Conservation (phyloP, 257 asterid species). For the Solanum clarkiae region DNA sequence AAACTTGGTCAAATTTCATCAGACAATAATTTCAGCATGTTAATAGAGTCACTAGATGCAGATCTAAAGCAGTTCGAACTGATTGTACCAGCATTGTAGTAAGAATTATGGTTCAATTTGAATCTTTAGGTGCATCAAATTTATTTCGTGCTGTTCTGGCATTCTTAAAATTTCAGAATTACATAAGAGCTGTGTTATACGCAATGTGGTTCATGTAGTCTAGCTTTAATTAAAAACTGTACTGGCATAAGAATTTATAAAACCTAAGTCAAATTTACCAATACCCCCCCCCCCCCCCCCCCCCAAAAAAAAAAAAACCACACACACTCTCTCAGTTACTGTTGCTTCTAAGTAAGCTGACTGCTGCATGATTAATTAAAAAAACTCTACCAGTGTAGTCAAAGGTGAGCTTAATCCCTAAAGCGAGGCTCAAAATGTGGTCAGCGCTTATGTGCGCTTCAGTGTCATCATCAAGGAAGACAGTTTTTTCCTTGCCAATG, state of each 20-base stretch:
- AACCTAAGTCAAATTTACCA: not conserved
- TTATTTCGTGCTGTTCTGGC: not conserved
- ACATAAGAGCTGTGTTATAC: not conserved
- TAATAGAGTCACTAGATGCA: not conserved
- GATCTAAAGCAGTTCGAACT: not conserved
- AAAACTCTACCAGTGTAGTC: not conserved
- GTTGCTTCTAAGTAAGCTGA: not conserved
- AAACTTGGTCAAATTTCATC: not conserved
- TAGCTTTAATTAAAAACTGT: not conserved
- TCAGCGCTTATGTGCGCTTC: too few species aligned
- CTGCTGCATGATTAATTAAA: not conserved
- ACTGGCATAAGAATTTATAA: not conserved
- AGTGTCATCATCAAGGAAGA: too few species aligned
- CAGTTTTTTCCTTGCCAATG: too few species aligned
- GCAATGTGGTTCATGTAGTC: not conserved
- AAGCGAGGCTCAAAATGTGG: too few species aligned
- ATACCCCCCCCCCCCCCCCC: not conserved
- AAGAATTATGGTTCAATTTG: not conserved
- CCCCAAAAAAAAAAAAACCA: not conserved
- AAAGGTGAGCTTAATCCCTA: too few species aligned
- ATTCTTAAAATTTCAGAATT: not conserved
- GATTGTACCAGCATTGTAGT: not conserved
- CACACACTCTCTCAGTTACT: not conserved
- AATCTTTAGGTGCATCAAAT: not conserved
- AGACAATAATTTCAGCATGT: not conserved